Evolutionary conservation across 2,329 filamentous ascomycete genomes (phyloP).

Genomic region (Scolecobasidium constrictum): DNA sequence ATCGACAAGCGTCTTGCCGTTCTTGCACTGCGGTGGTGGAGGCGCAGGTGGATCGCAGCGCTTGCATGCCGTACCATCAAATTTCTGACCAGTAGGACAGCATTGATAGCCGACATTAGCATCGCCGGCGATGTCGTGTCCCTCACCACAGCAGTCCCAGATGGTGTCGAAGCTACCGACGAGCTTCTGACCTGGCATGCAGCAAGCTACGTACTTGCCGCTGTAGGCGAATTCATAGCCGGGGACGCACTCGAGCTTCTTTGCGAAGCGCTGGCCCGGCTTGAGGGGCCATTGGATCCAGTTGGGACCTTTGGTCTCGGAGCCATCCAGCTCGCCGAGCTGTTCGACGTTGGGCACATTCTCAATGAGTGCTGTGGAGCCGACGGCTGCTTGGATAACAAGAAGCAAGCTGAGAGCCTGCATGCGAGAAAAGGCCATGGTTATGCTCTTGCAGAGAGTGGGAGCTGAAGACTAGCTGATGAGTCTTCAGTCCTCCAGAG

Average conservation of each 20-base stretch:
- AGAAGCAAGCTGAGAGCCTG: not conserved
- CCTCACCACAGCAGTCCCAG: conserved; percentile 5
- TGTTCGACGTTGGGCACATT: not conserved
- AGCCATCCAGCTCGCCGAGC: not conserved
- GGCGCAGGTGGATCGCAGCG: not conserved
- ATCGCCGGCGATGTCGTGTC: conserved; percentile 2
- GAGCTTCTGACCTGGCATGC: conserved; percentile 2
- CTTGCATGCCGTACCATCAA: conserved; percentile 4
- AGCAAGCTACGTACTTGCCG: conserved; percentile 3
- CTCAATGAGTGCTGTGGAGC: not conserved
- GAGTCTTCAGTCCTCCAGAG: too few relatives aligned
- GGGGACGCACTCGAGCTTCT: not conserved
- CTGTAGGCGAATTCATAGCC: not conserved
- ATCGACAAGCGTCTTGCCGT: conserved; percentile 1
- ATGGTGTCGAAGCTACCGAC: conserved; percentile 3
- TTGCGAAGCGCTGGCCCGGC: not conserved
- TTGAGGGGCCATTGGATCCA: not conserved
- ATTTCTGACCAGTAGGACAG: conserved; percentile 5
- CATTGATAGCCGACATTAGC: not conserved
- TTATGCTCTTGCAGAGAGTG: too few relatives aligned
- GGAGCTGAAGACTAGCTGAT: too few relatives aligned
- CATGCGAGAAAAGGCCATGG: not conserved
- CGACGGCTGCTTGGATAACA: not conserved
- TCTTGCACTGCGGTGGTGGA: not conserved
- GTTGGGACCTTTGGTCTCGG: not conserved